Percentiles rank a stretch among this genome's conserved stretches.
These are phyloP conservation scores for Litsea cubeba DNA, from an alignment of 164 flowering plant species.

Conservation along the genomic window DNA sequence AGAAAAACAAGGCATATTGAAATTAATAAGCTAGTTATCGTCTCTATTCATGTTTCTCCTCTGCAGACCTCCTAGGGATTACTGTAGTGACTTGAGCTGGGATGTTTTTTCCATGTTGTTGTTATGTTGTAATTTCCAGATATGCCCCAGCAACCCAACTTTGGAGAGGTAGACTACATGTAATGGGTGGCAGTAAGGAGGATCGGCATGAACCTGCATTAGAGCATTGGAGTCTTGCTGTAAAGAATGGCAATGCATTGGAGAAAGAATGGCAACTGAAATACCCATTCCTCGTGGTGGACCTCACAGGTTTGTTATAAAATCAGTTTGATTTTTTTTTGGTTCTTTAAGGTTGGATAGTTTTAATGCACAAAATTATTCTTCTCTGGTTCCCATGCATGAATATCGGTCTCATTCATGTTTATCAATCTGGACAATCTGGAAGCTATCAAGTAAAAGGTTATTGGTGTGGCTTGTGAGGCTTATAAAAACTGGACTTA, in stretches of 20 bases:
- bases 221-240: constrained; percentile 96
- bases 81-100: no score
- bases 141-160: constrained; percentile 97
- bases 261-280: constrained; percentile 81
- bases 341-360: no score
- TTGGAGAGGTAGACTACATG: constrained; percentile 98
- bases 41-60: no score
- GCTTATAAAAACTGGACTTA: not conserved
- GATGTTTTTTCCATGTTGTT: no score
- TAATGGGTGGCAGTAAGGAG: constrained; percentile 98
- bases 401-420: not conserved
- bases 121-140: constrained; percentile 32
- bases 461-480: not conserved
- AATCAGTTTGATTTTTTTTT: not conserved
- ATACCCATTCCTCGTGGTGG: constrained; percentile 95
- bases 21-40: no score
- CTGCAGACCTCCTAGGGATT: no score
- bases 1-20: no score
- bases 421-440: not conserved
- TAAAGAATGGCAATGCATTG: constrained; percentile 75
- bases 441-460: not conserved
- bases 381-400: not conserved
- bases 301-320: constrained; percentile 70
- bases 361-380: not conserved
- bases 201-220: constrained; percentile 78